phyloP scores from a whole-genome alignment of 176 grass and related monocot species.

The Lolium perenne region DNA sequence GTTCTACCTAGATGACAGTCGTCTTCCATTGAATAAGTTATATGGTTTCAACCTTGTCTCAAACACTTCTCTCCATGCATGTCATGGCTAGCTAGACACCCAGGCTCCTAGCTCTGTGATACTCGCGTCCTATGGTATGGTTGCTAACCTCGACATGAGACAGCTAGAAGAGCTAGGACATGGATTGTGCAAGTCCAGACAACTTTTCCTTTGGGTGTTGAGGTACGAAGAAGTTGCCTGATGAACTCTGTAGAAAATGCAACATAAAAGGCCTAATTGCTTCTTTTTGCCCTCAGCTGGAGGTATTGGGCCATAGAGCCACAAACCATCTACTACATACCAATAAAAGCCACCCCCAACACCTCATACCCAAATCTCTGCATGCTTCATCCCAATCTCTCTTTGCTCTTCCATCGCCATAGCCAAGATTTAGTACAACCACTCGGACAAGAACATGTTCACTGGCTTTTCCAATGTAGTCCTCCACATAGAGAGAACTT shows the following conservation, averaged over 20 bases:
- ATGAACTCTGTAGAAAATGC: not conserved
- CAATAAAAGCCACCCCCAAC: too few relatives aligned
- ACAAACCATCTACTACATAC: too few relatives aligned
- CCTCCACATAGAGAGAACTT: too few relatives aligned
- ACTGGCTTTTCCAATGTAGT: too few relatives aligned
- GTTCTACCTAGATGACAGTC: slow-evolving; percentile 14
- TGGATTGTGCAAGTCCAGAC: not conserved
- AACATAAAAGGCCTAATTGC: not conserved
- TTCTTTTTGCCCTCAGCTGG: slow-evolving; percentile 34
- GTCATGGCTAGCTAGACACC: slow-evolving; percentile 5
- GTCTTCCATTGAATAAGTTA: slow-evolving; percentile 4
- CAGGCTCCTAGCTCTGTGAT: slow-evolving; percentile 25
- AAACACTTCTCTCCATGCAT: not conserved
- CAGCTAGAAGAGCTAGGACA: slow-evolving; percentile 28
- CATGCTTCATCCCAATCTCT: too few relatives aligned
- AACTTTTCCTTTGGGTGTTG: slow-evolving; percentile 31
- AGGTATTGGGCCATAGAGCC: slow-evolving; percentile 37
- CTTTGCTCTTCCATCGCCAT: too few relatives aligned
- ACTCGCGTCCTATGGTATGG: slow-evolving; percentile 43
- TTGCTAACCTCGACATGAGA: not conserved
- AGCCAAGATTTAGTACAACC: too few relatives aligned
- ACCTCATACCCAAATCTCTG: too few relatives aligned
- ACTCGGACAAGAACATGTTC: too few relatives aligned
- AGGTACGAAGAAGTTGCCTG: slow-evolving; percentile 21
- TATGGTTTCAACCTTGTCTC: slow-evolving; percentile 44